Evolutionary conservation across 371 early-diverging fungal genomes (phyloP).

Genomic region (Apophysomyces ossiformis): DNA sequence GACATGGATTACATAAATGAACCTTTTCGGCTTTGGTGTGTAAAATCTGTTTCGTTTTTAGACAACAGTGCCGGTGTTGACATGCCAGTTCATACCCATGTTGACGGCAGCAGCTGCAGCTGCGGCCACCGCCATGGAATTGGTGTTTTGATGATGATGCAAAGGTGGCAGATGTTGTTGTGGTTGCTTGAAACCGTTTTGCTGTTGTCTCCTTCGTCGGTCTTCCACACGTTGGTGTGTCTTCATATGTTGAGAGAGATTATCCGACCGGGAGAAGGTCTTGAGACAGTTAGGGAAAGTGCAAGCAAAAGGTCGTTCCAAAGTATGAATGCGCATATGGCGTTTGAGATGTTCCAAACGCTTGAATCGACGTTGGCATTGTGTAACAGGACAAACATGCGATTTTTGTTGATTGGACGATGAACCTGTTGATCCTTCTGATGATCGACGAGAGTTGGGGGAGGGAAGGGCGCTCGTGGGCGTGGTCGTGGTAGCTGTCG

Average conservation of each 20-base stretch:
- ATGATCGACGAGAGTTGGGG: constrained; percentile 10
- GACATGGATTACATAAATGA: constrained; percentile 10
- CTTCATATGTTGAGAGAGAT: constrained; percentile 66
- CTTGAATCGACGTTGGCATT: constrained; percentile 71
- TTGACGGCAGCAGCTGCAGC: neutral
- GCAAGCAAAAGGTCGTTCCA: constrained; percentile 79
- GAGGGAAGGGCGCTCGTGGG: constrained; percentile 9
- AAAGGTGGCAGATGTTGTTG: constrained; percentile 17
- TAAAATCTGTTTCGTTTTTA: neutral
- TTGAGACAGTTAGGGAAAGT: constrained; percentile 73
- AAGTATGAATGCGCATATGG: constrained; percentile 88
- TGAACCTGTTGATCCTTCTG: constrained; percentile 3
- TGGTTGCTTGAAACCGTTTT: constrained; percentile 20
- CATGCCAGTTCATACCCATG: constrained; percentile 5
- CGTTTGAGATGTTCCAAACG: constrained; percentile 89
- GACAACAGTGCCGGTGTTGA: constrained; percentile 6
- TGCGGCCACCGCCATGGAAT: neutral
- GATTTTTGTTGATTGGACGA: constrained; percentile 30
- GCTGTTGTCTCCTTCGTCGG: constrained; percentile 32
- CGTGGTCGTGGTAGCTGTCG: neutral
- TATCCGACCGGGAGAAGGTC: constrained; percentile 81
- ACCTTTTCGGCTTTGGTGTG: neutral
- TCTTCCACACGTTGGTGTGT: constrained; percentile 58
- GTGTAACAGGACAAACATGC: constrained; percentile 55
- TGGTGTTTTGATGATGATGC: constrained; percentile 3